Conservation (phyloP, 2,329 filamentous ascomycete species). For the Penicillium sp. region DNA sequence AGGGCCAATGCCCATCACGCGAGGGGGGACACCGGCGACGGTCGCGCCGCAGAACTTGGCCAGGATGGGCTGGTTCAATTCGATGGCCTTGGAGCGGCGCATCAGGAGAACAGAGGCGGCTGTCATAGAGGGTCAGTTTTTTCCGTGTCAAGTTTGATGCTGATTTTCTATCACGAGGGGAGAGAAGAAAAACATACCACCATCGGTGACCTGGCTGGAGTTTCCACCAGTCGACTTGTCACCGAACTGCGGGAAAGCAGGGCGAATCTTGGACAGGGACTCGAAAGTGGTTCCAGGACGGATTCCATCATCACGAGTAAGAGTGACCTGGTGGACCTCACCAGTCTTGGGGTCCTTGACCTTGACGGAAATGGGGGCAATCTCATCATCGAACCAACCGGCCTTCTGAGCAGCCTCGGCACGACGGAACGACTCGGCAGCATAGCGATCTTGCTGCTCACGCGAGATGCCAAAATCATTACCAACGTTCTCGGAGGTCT, state of each 20-base stretch:
- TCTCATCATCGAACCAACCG: conserved; percentile 93
- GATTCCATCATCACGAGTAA: conserved; percentile 89
- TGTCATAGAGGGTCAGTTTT: conserved; percentile 33
- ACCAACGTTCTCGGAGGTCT: conserved; percentile 95
- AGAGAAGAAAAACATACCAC: conserved; percentile 60
- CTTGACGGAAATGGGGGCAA: conserved; percentile 81
- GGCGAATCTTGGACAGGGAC: conserved; percentile 79
- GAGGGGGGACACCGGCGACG: conserved; percentile 84
- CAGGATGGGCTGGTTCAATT: conserved; percentile 87
- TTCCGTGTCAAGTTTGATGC: neutral
- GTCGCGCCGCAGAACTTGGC: conserved; percentile 95
- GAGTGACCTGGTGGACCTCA: conserved; percentile 74
- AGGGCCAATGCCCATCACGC: conserved; percentile 89
- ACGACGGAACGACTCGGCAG: conserved; percentile 83
- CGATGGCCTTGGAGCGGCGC: conserved; percentile 88
- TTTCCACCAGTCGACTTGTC: conserved; percentile 89
- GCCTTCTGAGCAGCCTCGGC: conserved; percentile 90
- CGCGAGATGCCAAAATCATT: conserved; percentile 85
- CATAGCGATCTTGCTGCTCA: conserved; percentile 81
- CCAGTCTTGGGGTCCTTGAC: conserved; percentile 84
- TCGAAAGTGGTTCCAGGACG: conserved; percentile 88
- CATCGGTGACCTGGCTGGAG: conserved; percentile 92
- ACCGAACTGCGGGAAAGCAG: conserved; percentile 90
- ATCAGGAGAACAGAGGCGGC: conserved; percentile 88
- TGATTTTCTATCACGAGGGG: neutral